A percentile compares a stretch with the other conserved stretches of the same genome.
Conservation (phyloP, 768 basidiomycete species). For the Leucogyrophana mollusca region DNA sequence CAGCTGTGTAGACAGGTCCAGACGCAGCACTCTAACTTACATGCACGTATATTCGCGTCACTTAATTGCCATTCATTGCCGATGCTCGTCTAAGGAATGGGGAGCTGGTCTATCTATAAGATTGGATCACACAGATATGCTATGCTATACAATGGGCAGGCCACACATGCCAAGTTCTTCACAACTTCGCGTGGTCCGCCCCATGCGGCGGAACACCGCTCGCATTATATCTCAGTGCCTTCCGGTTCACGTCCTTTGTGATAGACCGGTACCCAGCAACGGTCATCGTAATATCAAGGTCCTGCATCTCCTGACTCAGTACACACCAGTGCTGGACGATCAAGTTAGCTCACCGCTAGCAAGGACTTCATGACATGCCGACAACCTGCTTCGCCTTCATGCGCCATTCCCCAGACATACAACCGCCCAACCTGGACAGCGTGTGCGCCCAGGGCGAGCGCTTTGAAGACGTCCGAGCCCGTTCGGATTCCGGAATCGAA, state of each 20-base stretch:
- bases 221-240: constrained; percentile 33
- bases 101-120: too few relatives aligned
- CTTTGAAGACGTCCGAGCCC: constrained; percentile 59
- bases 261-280: constrained; percentile 39
- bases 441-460: constrained; percentile 54
- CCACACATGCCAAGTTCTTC: background rate
- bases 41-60: too few relatives aligned
- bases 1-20: too few relatives aligned
- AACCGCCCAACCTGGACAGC: constrained; percentile 49
- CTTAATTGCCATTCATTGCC: too few relatives aligned
- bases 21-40: too few relatives aligned
- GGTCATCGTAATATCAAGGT: constrained; percentile 44
- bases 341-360: constrained; percentile 35
- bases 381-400: constrained; percentile 51
- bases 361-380: constrained; percentile 53
- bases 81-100: too few relatives aligned
- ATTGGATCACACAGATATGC: too few relatives aligned
- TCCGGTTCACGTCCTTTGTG: constrained; percentile 31
- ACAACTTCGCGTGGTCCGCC: constrained; percentile 33
- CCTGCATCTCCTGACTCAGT: constrained; percentile 14
- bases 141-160: too few relatives aligned
- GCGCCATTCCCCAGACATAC: constrained; percentile 51
- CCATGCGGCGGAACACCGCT: constrained; percentile 28
- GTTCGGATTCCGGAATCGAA: constrained; percentile 64
- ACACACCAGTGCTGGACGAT: background rate